A percentile compares a stretch with the other conserved stretches of the same genome.
phyloP scores from a whole-genome alignment of 305 asterid species.

The Solanum hybrid region DNA sequence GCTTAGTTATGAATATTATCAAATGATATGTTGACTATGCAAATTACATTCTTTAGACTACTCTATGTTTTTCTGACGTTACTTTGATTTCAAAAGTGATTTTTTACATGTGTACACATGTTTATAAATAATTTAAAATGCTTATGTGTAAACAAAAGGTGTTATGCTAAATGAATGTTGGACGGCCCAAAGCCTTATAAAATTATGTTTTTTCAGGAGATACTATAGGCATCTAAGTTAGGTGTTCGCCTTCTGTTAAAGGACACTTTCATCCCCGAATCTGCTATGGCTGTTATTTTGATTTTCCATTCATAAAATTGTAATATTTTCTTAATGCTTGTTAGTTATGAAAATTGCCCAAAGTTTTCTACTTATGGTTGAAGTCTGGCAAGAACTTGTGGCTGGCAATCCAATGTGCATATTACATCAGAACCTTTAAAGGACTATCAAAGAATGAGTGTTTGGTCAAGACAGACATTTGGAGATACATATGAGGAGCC shows the following conservation, averaged over 20 bases:
- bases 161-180: neutral
- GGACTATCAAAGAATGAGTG: neutral
- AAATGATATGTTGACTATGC: neutral
- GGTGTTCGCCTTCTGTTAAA: neutral
- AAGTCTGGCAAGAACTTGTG: neutral
- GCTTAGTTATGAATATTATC: neutral
- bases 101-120: neutral
- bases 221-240: neutral
- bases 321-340: neutral
- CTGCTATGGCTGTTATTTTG: neutral
- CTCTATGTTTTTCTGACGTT: neutral
- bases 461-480: neutral
- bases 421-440: neutral
- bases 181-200: neutral
- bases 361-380: neutral
- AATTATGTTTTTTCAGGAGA: neutral
- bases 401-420: neutral
- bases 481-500: neutral
- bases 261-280: neutral
- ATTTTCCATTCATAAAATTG: neutral
- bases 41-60: neutral
- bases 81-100: neutral
- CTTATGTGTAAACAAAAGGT: neutral
- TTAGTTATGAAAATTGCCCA: neutral
- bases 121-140: neutral